Conservation (phyloP, 192 early-diverging fungal species). For the Linnemannia elongata region DNA sequence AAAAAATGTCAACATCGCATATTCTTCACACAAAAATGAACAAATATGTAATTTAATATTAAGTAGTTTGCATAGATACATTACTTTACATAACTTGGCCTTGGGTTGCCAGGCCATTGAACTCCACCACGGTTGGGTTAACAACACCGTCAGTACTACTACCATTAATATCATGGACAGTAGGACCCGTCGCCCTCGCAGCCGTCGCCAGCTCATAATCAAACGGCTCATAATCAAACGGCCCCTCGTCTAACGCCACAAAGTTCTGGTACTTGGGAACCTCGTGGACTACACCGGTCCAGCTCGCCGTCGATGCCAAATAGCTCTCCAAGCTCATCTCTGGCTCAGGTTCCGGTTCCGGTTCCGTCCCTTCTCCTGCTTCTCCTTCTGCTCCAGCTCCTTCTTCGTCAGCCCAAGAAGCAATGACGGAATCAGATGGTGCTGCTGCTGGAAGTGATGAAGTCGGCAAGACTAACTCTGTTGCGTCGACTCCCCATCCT, state of each 20-base stretch:
- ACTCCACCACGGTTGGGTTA: background rate
- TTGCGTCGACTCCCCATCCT: background rate
- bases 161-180: background rate
- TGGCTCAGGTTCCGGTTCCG: background rate
- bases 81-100: background rate
- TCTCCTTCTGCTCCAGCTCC: background rate
- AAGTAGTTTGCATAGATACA: background rate
- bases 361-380: no score
- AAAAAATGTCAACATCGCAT: no score
- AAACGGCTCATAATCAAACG: constrained; percentile 3
- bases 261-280: background rate
- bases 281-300: no score
- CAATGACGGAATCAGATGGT: background rate
- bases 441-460: background rate
- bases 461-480: background rate
- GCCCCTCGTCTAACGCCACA: background rate
- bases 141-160: background rate
- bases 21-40: no score
- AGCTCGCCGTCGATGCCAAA: background rate
- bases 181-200: background rate
- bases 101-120: background rate
- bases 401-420: background rate
- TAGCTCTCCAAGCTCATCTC: background rate
- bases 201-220: constrained; percentile 6
- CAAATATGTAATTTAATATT: no score